Conservation (phyloP, 1,284 basidiomycete genomes). For the Ceratobasidium sp. region DNA sequence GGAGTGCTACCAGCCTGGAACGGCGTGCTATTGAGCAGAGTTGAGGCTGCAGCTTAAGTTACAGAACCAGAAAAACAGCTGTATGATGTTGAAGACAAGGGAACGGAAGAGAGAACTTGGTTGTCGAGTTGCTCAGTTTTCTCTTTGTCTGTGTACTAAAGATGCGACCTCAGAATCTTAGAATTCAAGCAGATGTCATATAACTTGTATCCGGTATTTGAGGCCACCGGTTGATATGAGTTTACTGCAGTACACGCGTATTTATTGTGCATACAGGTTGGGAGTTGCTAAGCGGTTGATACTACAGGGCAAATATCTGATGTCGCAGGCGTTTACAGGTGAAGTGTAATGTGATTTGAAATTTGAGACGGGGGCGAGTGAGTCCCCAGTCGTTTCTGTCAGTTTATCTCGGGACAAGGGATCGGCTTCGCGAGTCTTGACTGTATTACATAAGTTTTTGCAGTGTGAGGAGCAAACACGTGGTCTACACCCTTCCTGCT, state of each 20-base stretch:
- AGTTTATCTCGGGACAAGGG: neutral
- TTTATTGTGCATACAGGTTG: slow-evolving; percentile 1
- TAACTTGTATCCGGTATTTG: too few species aligned
- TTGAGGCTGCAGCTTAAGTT: neutral
- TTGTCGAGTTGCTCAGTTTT: neutral
- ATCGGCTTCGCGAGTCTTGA: neutral
- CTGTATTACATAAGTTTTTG: too few species aligned
- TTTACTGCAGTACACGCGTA: slow-evolving; percentile 3
- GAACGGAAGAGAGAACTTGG: neutral
- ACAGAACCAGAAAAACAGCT: neutral
- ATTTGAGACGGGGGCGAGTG: slow-evolving; percentile 4
- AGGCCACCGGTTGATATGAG: neutral
- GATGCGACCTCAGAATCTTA: neutral
- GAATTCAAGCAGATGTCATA: neutral
- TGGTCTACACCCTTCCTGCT: too few species aligned
- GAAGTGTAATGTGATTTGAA: slow-evolving; percentile 2
- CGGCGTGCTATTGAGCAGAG: neutral
- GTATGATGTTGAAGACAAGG: neutral
- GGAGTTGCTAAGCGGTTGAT: neutral
- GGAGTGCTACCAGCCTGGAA: neutral
- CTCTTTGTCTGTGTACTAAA: neutral
- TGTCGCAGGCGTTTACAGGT: neutral
- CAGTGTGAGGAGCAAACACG: too few species aligned
- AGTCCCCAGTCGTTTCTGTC: neutral
- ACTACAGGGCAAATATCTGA: neutral